phyloP scores from a whole-genome alignment of 1,284 basidiomycete species.

The Anthracocystis setariae region DNA sequence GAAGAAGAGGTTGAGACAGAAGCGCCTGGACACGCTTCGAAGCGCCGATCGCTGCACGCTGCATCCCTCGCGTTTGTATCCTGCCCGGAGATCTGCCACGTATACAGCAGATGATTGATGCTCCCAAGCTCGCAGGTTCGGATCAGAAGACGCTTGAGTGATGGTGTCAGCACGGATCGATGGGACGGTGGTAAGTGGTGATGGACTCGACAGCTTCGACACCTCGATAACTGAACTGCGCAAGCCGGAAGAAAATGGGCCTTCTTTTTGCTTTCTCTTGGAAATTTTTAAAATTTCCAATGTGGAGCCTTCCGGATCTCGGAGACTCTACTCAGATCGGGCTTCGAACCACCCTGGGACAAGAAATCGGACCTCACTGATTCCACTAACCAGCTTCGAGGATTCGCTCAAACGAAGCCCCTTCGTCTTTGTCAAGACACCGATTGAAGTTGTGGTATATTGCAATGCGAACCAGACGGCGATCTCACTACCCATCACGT shows the following conservation, averaged over 20 bases:
- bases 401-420: no score
- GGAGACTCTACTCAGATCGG: neutral
- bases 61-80: constrained; percentile 2
- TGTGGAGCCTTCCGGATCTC: constrained; percentile 23
- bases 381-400: no score
- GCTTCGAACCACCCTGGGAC: no score
- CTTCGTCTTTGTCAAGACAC: no score
- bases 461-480: neutral
- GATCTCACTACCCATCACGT: no score
- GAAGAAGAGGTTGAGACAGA: constrained; percentile 3
- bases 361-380: no score
- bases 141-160: neutral
- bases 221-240: no score
- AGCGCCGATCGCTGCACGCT: constrained; percentile 20
- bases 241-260: constrained; percentile 5
- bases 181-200: no score
- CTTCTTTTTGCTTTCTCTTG: neutral
- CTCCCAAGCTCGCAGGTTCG: neutral
- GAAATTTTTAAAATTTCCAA: constrained; percentile 6
- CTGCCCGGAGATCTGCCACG: neutral
- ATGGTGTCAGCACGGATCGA: neutral
- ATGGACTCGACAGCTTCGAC: no score
- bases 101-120: neutral
- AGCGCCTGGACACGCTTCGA: constrained; percentile 13
- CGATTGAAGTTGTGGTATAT: neutral